Base-by-base conservation (phyloP, 768 basidiomycete species). In the Agaricus subrufescens region DNA sequence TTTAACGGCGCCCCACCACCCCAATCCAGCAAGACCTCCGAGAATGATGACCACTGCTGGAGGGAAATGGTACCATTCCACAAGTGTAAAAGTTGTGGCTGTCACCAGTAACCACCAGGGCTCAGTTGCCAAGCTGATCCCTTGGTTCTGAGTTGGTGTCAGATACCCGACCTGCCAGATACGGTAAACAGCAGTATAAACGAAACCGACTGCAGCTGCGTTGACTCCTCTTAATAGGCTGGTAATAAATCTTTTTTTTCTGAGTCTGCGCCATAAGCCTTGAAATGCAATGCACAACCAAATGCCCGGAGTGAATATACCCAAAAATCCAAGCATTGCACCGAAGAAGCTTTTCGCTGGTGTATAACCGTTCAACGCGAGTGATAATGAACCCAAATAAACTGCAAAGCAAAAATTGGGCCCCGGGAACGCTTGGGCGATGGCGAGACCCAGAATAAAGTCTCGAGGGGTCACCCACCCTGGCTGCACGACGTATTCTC, bases 341-440 rank as follows among this genome's bases (percentile, higher is more conserved):
- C 79, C 79, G 10, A 78, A 58, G 30, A 73, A 60, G n/a, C 69
- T 65, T 15, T 63, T 63, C 1, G 65, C 53, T 9, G 54, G 54
- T 31, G 30, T 49, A 31, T 48, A 55, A 3, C 54, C 54, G 9
- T 46, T 49, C 8, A 47, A 55, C 26, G 54, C 46, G n/a, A 55
- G 47, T n/a, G 65, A 66, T 50, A 84, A 69, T 6, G 76, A 72
- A 27, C 81, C 82, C 29, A 84, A 73, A 62, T 78, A 82, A 23
- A 77, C 75, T 0, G 75, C 73, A 56, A 77, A 82, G 67, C 79
- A 78, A 67, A 84, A 84, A 64, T 81, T 81, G 25, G 82, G 82
- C 4, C 82, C 82, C 1, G 78, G 79, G 60, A 77, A 65, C 9
- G 74, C 76, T 62, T 75, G 78, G 47, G 77, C 70, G 46, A 80